phyloP scores from a whole-genome alignment of 257 asterid species.

The Fraxinus quadrangulata region DNA sequence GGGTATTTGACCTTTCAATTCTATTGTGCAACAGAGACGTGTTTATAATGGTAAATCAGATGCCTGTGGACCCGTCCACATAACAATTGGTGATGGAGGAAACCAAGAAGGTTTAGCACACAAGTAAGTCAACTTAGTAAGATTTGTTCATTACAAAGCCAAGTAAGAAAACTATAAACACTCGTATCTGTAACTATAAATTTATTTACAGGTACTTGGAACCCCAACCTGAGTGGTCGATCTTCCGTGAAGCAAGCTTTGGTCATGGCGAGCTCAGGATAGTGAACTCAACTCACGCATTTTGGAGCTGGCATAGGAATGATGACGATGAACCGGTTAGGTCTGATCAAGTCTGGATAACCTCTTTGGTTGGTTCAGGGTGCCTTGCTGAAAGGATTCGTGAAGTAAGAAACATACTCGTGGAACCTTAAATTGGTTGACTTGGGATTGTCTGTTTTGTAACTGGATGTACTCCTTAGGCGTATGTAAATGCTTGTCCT shows the following conservation, averaged over 20 bases:
- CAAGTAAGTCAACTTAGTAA: conserved; percentile 27
- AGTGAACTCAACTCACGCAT: conserved; percentile 44
- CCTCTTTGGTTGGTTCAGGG: conserved; percentile 41
- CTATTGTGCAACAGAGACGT: conserved; percentile 32
- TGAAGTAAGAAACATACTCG: conserved; percentile 28
- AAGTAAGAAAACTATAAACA: too few species aligned
- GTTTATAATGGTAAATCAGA: conserved; percentile 43
- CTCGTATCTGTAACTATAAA: neutral
- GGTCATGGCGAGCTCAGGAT: conserved; percentile 55
- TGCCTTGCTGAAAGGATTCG: conserved; percentile 30
- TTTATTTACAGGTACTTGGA: conserved; percentile 30
- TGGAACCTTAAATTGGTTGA: conserved; percentile 1
- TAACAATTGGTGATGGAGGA: conserved; percentile 65
- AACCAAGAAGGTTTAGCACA: conserved; percentile 54
- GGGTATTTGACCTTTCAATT: neutral
- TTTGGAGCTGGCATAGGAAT: conserved; percentile 58
- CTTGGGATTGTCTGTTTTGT: neutral
- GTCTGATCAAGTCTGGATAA: conserved; percentile 47
- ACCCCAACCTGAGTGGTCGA: conserved; percentile 50
- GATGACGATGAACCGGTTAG: conserved; percentile 48
- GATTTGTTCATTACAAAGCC: too few species aligned
- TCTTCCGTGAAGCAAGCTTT: conserved; percentile 40
- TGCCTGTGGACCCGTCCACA: conserved; percentile 51
- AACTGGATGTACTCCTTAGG: neutral
- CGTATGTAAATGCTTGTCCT: neutral